A percentile compares a stretch with the other conserved stretches of the same genome.
These are phyloP conservation scores for Aquilaria sinensis DNA, from an alignment of 345 rosid genomes.

Conservation along the genomic window DNA sequence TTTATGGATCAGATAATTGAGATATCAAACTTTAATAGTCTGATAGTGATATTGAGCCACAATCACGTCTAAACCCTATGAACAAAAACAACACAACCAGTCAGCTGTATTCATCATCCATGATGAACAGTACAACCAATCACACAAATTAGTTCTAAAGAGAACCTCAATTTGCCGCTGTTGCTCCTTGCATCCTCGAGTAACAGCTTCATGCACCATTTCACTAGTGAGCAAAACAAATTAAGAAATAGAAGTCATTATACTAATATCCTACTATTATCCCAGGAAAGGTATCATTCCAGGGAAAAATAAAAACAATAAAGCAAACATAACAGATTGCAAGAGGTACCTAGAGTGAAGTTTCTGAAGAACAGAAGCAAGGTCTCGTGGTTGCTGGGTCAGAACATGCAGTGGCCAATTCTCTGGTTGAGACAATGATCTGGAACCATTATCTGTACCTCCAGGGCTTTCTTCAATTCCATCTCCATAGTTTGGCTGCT, in stretches of 20 bases:
- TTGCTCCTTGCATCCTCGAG: slow-evolving; percentile 90
- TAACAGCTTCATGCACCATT: slow-evolving; percentile 79
- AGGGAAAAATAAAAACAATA: too few species aligned
- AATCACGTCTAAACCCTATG: too few species aligned
- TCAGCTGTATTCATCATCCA: neutral
- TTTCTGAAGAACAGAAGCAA: slow-evolving; percentile 91
- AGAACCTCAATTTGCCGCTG: slow-evolving; percentile 92
- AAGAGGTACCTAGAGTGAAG: slow-evolving; percentile 79
- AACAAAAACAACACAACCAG: too few species aligned
- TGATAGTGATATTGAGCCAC: too few species aligned
- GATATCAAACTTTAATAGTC: too few species aligned
- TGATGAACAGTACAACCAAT: neutral
- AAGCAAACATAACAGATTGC: slow-evolving; percentile 2
- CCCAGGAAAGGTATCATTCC: neutral
- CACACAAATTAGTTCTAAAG: neutral
- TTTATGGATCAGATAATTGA: too few species aligned
- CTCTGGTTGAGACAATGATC: slow-evolving; percentile 57
- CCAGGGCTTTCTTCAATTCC: slow-evolving; percentile 54
- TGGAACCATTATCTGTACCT: slow-evolving; percentile 33
- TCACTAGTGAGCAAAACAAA: slow-evolving; percentile 40
- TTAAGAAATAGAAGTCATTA: slow-evolving; percentile 4
- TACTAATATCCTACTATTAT: slow-evolving; percentile 5
- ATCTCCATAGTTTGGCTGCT: slow-evolving; percentile 54
- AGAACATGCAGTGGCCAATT: slow-evolving; percentile 88
- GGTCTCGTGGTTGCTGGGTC: slow-evolving; percentile 87